phyloP scores from a whole-genome alignment of 1,284 basidiomycete species.

The Exobasidium rhododendri region DNA sequence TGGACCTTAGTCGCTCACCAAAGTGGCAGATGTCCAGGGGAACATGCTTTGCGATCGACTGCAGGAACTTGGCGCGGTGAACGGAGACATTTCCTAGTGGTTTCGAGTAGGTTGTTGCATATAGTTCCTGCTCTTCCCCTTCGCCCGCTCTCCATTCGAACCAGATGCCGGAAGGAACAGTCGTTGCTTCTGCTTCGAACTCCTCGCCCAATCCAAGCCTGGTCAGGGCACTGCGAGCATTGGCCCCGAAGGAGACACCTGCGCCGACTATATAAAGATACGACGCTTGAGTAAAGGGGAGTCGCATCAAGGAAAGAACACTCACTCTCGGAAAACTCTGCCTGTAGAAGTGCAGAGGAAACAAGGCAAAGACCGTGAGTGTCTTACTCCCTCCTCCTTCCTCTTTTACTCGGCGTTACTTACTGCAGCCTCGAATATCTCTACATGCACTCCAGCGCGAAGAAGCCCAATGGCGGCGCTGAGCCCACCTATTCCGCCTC shows the following conservation, averaged over 20 bases:
- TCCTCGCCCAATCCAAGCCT: slow-evolving; percentile 24
- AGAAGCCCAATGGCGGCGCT: slow-evolving; percentile 27
- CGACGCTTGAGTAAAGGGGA: too few species aligned
- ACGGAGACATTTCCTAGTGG: slow-evolving; percentile 28
- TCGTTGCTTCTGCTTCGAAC: slow-evolving; percentile 25
- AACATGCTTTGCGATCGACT: slow-evolving; percentile 24
- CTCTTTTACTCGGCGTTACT: too few species aligned
- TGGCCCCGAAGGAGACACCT: slow-evolving; percentile 23
- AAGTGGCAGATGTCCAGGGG: slow-evolving; percentile 23
- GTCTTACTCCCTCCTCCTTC: too few species aligned
- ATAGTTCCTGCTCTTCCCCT: slow-evolving; percentile 19
- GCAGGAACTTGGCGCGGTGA: slow-evolving; percentile 34
- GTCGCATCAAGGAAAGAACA: too few species aligned
- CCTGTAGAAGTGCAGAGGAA: too few species aligned
- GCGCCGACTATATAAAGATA: slow-evolving; percentile 39
- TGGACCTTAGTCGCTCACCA: slow-evolving; percentile 23
- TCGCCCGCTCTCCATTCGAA: slow-evolving; percentile 36
- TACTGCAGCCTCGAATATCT: slow-evolving; percentile 27
- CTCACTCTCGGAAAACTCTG: background rate
- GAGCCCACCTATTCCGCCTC: slow-evolving; percentile 34
- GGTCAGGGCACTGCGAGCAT: slow-evolving; percentile 22
- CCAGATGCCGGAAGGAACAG: slow-evolving; percentile 28
- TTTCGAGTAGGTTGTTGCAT: slow-evolving; percentile 28
- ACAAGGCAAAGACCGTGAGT: too few species aligned
- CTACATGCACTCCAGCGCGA: slow-evolving; percentile 19